Conservation (phyloP, 257 asterid species). For the Catharanthus roseus region DNA sequence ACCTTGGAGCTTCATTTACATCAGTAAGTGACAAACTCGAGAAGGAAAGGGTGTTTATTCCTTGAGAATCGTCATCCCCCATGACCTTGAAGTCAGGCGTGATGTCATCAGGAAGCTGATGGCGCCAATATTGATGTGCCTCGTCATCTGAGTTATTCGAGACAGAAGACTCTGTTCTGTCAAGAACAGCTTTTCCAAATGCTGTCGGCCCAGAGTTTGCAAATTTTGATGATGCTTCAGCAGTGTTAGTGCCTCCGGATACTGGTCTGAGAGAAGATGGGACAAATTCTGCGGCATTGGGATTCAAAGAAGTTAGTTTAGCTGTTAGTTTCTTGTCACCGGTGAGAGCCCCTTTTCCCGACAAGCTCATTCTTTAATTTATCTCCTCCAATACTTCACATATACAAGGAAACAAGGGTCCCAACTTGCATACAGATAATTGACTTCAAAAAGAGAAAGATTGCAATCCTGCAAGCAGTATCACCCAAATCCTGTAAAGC, state of each 20-base stretch:
- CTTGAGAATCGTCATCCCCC: slow-evolving; percentile 62
- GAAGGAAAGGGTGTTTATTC: slow-evolving; percentile 50
- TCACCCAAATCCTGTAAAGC: slow-evolving; percentile 77
- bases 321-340: slow-evolving; percentile 48
- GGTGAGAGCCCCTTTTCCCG: slow-evolving; percentile 56
- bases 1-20: slow-evolving; percentile 40
- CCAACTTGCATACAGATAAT: slow-evolving; percentile 20
- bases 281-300: slow-evolving; percentile 86
- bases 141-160: slow-evolving; percentile 84
- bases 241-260: slow-evolving; percentile 28
- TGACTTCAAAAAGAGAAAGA: slow-evolving; percentile 15
- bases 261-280: slow-evolving; percentile 69
- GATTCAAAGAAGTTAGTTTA: slow-evolving; percentile 61
- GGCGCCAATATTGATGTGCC: slow-evolving; percentile 73
- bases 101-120: slow-evolving; percentile 91
- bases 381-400: slow-evolving; percentile 10
- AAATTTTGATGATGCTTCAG: slow-evolving; percentile 41
- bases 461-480: slow-evolving; percentile 13
- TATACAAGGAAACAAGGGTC: slow-evolving; percentile 11
- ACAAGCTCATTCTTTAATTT: slow-evolving; percentile 49
- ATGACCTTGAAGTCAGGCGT: slow-evolving; percentile 72
- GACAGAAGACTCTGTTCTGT: slow-evolving; percentile 63
- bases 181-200: slow-evolving; percentile 58
- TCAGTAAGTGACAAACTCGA: slow-evolving; percentile 54
- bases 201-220: slow-evolving; percentile 28